These are phyloP conservation scores for Rhamnella rubrinervis DNA, from an alignment of 331 rosid species.

Conservation along the genomic window DNA sequence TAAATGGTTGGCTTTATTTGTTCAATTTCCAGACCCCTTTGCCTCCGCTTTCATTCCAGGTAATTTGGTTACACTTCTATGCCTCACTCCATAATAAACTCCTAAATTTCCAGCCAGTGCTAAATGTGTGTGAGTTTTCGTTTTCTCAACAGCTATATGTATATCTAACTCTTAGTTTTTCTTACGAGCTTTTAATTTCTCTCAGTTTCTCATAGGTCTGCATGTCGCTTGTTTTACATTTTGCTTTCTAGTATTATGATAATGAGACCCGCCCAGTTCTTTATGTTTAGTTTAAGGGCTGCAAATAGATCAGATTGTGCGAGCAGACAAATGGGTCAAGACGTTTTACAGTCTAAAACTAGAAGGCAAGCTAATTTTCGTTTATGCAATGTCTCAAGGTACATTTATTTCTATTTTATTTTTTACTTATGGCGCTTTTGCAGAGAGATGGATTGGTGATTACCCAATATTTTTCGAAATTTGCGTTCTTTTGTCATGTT, in stretches of 20 bases:
- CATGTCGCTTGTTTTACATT: background rate
- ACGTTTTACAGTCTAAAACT: slow-evolving; percentile 29
- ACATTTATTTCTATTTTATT: background rate
- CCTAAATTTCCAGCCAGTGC: background rate
- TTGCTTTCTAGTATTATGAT: slow-evolving; percentile 5
- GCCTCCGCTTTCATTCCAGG: slow-evolving; percentile 27
- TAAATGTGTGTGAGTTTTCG: background rate
- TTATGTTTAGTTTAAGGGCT: slow-evolving; percentile 25
- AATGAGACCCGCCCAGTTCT: slow-evolving; percentile 10
- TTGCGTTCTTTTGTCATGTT: slow-evolving; percentile 9
- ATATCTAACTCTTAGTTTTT: background rate
- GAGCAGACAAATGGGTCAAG: slow-evolving; percentile 39
- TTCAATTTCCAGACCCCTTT: slow-evolving; percentile 17
- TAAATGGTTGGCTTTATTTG: slow-evolving; percentile 11
- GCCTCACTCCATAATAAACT: background rate
- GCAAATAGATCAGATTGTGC: slow-evolving; percentile 29
- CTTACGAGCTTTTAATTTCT: background rate
- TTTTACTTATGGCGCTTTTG: background rate
- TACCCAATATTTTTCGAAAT: background rate
- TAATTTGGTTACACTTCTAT: slow-evolving; percentile 2
- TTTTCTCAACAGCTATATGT: background rate
- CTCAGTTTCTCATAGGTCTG: background rate
- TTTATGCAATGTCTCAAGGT: slow-evolving; percentile 72
- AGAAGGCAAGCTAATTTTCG: slow-evolving; percentile 59
- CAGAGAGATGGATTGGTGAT: background rate